Base-by-base conservation (phyloP, 371 early-diverging fungal genomes). In the Syncephalastrum sp. region DNA sequence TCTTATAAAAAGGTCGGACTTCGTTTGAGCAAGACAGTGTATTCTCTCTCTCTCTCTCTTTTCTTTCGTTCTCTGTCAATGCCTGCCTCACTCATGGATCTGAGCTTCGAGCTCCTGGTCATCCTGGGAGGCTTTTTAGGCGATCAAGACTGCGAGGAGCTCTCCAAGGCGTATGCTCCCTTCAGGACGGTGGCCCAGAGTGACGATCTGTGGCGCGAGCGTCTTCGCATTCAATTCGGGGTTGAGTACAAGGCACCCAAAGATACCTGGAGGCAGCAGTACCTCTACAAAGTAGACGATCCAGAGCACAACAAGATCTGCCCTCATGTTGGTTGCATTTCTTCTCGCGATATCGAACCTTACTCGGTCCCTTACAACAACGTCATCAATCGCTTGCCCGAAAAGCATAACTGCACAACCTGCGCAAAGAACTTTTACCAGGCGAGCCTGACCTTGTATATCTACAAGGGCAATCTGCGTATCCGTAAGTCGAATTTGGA, bases 131-230 rank as follows among this genome's bases (percentile, higher is more conserved):
- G 75, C 16, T 65, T 67, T 50, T 56, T 78, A 12, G 17, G 65
- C 8, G 46, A 64, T 6, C 59, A 72, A 4, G 71, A 75, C 47
- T 50, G 72, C 0, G 42, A 48, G 4, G 48, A 44, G 0, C 72
- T 78, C 53, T 61, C 69, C 1, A 33, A 52, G 38, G 71, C 68
- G 1, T 74, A 75, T 13, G 67, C 53, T 19, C 69, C 65, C 41
- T 72, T 78, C 48, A 52, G 47, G 10, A 17, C 57, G 16, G 60
- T 78, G 15, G 69, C 69, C 12, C 66, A 63, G 42, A 63, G 64
- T 38, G 79, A 78, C 46, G 63, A 65, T 1, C 63, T 72, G 0
- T 78, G 79, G 79, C 67, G 63, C 54, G 71, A 75, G 16, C 69
- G 64, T 58, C 60, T 78, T 3, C 59, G 54, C 33, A 74, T 73